Conservation (phyloP, 768 basidiomycete species). For the Hemileccinum rubropunctum region DNA sequence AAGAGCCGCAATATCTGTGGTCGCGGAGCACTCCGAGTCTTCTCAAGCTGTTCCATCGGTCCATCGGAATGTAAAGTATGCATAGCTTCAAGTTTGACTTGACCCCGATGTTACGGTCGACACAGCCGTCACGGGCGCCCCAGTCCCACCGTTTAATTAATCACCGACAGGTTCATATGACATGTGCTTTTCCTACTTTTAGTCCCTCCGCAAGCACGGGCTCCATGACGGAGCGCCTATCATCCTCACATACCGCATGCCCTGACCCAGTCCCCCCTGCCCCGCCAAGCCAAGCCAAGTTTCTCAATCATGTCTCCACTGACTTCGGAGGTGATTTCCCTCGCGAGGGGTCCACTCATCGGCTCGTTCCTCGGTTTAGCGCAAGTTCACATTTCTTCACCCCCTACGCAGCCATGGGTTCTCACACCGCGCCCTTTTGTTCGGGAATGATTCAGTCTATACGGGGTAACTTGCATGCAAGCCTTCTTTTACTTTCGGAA, state of each 20-base stretch:
- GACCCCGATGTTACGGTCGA: too few relatives aligned
- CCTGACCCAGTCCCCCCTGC: too few relatives aligned
- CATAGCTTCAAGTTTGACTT: too few relatives aligned
- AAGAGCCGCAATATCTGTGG: too few relatives aligned
- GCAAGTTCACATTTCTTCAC: conserved; percentile 8
- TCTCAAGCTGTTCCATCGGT: too few relatives aligned
- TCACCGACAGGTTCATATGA: too few relatives aligned
- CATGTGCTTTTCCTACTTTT: background rate
- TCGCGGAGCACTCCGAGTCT: too few relatives aligned
- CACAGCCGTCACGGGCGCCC: too few relatives aligned
- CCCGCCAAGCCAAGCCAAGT: background rate
- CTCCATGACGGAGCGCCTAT: too few relatives aligned
- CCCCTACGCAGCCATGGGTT: background rate
- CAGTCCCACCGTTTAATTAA: too few relatives aligned
- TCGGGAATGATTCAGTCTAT: conserved; percentile 13
- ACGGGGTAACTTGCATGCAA: conserved; percentile 29
- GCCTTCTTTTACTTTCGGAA: conserved; percentile 28
- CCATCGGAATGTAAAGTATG: too few relatives aligned
- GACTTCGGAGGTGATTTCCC: conserved; percentile 2
- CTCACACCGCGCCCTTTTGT: background rate
- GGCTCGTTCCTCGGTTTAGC: conserved; percentile 23
- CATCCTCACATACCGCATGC: background rate
- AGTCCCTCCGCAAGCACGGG: too few relatives aligned
- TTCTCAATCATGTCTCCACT: conserved; percentile 8
- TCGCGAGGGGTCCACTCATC: conserved; percentile 27